phyloP scores from a whole-genome alignment of 139 green algal species.

The Dunaliella primolecta region DNA sequence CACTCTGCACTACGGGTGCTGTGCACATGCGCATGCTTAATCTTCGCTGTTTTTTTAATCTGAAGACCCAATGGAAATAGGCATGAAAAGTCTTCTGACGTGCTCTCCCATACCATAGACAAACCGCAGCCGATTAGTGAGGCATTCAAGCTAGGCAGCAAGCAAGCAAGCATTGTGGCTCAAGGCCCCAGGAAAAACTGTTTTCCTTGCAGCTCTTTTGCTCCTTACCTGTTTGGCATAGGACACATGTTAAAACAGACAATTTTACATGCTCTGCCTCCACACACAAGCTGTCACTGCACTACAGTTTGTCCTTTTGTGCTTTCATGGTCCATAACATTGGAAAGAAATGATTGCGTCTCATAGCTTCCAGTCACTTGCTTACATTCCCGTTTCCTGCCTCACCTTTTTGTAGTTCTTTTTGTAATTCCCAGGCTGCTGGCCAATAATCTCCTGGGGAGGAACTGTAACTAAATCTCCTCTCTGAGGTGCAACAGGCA shows the following conservation, averaged over 20 bases:
- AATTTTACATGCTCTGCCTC: not conserved
- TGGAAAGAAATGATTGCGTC: not conserved
- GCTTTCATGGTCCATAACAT: not conserved
- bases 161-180: too few relatives aligned
- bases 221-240: not conserved
- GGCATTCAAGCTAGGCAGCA: too few relatives aligned
- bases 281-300: not conserved
- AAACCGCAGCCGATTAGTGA: too few relatives aligned
- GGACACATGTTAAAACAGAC: not conserved
- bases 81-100: too few relatives aligned
- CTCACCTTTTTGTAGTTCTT: slow-evolving; percentile 64
- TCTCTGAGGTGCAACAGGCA: not conserved
- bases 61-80: too few relatives aligned
- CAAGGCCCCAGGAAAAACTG: too few relatives aligned
- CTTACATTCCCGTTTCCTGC: not conserved
- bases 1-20: too few relatives aligned
- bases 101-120: too few relatives aligned
- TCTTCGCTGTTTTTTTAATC: too few relatives aligned
- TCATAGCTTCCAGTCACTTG: slow-evolving; percentile 16
- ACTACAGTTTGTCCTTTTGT: too few relatives aligned
- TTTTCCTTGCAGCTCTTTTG: too few relatives aligned
- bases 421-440: slow-evolving; percentile 56
- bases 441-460: slow-evolving; percentile 42
- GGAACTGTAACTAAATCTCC: not conserved
- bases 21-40: too few relatives aligned